Evolutionary conservation across 148 eudicot species (phyloP), one percentile per base, ranked within the genome.

Genomic region (Fallopia convolvulus): DNA sequence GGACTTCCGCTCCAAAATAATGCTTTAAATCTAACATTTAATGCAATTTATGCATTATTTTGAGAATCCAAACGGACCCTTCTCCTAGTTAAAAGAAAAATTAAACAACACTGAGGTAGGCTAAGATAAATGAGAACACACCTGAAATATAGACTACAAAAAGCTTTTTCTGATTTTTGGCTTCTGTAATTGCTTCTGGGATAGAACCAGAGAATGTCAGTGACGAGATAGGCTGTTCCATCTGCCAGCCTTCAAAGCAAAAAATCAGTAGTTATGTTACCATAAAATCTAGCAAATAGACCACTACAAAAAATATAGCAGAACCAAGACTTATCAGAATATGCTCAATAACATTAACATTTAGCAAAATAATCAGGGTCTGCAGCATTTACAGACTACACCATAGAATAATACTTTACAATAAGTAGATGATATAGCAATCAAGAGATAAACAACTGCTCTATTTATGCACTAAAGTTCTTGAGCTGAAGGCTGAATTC

Each of bases 111-210:
- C 0, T 17, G 46, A 36, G 44, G 5, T 1, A 21, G 10, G 17
- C 72, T 68, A 71, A 80, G 26, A 49, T 17, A 55, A 20, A 41
- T 0, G 73, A 80, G 40, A 63, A 71, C 56, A 53, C 75, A 87
- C 92, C 90, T 80, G 90, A 83, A 71, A 80, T 77, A 72, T 85
- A 87, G 68, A 85, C 92, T 21, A 87, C 87, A 80, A 89, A 86
- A 52, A 87, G 85, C 77, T 89, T 89, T 81, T 84, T 87, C 84
- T 85, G 86, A 72, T 76, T 84, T 77, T 86, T 89, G 76, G 92
- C 87, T 82, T 85, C 86, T 74, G 77, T 48, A 65, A 89, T 84
- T 75, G 92, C 90, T 81, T 86, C 89, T 56, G 47, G 11, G 63
- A 89, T 82, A 4, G 92, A 84, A 76, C 92, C 92, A 75, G 53